These are phyloP conservation scores for Fusarium citri DNA, from an alignment of 2,329 filamentous ascomycete genomes.

Conservation along the genomic window DNA sequence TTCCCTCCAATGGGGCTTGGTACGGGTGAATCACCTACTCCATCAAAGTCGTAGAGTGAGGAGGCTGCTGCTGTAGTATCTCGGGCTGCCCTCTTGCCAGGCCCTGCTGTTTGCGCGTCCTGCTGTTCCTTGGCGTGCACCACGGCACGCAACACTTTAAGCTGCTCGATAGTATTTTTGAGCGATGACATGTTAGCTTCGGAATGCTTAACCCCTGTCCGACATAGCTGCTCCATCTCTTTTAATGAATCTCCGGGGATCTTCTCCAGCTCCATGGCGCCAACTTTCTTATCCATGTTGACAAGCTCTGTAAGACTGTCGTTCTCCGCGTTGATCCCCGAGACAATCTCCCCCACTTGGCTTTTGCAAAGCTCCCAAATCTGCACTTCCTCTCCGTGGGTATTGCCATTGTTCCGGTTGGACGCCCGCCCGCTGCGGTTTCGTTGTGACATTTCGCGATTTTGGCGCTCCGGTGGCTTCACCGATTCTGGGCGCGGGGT, in stretches of 20 bases:
- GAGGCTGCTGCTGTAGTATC: slow-evolving; percentile 48
- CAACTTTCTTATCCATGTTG: slow-evolving; percentile 55
- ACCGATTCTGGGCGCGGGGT: slow-evolving; percentile 42
- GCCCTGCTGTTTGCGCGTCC: slow-evolving; percentile 49
- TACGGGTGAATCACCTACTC: slow-evolving; percentile 58
- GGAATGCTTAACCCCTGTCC: slow-evolving; percentile 56
- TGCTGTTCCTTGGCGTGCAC: slow-evolving; percentile 58
- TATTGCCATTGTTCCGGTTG: slow-evolving; percentile 57
- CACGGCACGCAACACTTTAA: slow-evolving; percentile 57
- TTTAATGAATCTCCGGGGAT: slow-evolving; percentile 54
- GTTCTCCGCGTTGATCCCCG: slow-evolving; percentile 57
- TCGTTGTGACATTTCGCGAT: slow-evolving; percentile 56
- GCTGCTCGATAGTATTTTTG: slow-evolving; percentile 55
- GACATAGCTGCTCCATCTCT: slow-evolving; percentile 57
- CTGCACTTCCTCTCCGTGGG: slow-evolving; percentile 58
- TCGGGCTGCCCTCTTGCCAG: slow-evolving; percentile 46
- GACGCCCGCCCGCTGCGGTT: slow-evolving; percentile 59
- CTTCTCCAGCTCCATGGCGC: slow-evolving; percentile 54
- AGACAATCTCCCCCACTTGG: slow-evolving; percentile 55
- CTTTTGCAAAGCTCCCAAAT: slow-evolving; percentile 58
- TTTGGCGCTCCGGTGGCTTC: slow-evolving; percentile 37
- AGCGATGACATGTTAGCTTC: slow-evolving; percentile 54
- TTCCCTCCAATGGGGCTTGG: slow-evolving; percentile 56
- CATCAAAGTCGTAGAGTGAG: slow-evolving; percentile 60
- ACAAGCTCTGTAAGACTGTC: slow-evolving; percentile 55